Percentiles rank a stretch among this genome's conserved stretches.
These are phyloP conservation scores for Lycium barbarum DNA, from an alignment of 257 asterid species.

Conservation along the genomic window DNA sequence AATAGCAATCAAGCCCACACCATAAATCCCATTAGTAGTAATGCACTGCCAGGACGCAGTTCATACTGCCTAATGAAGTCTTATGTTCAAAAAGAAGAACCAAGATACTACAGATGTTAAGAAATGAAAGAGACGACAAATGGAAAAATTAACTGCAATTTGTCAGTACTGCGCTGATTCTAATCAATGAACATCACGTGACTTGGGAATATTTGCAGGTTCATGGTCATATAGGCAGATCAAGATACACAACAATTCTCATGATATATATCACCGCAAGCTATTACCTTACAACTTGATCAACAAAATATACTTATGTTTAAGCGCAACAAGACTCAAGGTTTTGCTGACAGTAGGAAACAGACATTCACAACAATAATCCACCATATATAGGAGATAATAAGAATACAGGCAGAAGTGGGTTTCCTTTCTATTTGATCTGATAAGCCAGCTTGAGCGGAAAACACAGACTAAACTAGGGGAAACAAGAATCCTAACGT, in stretches of 20 bases:
- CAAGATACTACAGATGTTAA: background rate
- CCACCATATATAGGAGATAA: background rate
- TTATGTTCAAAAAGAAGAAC: background rate
- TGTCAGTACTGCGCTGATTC: background rate
- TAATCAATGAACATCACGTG: background rate
- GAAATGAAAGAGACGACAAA: background rate
- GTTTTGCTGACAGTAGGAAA: background rate
- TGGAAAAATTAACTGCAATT: background rate
- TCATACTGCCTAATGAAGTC: background rate
- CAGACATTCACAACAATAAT: background rate
- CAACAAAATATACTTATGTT: background rate
- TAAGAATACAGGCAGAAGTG: background rate
- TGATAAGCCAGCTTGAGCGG: background rate
- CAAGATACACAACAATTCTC: background rate
- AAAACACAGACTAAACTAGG: background rate
- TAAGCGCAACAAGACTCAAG: slow-evolving; percentile 11
- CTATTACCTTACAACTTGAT: background rate
- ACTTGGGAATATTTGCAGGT: background rate
- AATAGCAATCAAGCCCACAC: background rate
- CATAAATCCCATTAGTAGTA: background rate
- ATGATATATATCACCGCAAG: background rate
- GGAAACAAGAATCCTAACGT: background rate
- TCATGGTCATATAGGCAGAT: background rate
- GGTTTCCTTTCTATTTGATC: background rate
- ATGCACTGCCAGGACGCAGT: background rate